Evolutionary conservation across 1,284 basidiomycete species (phyloP).

Genomic region (Waitea zeae): DNA sequence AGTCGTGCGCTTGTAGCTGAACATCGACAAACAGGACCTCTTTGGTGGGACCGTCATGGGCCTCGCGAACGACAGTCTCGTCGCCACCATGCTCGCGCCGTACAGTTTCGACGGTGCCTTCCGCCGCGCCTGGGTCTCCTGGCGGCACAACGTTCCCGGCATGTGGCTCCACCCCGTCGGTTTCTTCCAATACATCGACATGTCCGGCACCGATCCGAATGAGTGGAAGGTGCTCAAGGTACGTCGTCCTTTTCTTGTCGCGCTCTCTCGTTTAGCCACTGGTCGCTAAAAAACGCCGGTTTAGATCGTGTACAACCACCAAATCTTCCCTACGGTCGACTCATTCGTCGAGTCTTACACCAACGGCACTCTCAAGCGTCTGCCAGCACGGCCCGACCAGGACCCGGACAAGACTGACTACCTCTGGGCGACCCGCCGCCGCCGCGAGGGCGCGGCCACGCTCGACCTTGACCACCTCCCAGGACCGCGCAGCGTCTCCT

Average conservation of each 20-base stretch:
- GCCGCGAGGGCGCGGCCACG: constrained; percentile 14
- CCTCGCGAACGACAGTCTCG: constrained; percentile 25
- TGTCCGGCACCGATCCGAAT: constrained; percentile 26
- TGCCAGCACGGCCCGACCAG: constrained; percentile 16
- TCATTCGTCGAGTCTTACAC: constrained; percentile 34
- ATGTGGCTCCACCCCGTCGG: constrained; percentile 34
- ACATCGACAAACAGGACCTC: constrained; percentile 18
- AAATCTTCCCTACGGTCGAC: constrained; percentile 27
- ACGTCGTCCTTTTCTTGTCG: constrained; percentile 1
- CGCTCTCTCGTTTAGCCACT: constrained; percentile 1
- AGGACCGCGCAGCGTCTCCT: constrained; percentile 39
- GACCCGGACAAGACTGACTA: constrained; percentile 11
- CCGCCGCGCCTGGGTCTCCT: constrained; percentile 33
- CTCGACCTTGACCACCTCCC: constrained; percentile 44
- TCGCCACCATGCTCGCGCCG: constrained; percentile 25
- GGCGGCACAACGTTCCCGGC: constrained; percentile 29
- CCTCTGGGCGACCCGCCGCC: constrained; percentile 31
- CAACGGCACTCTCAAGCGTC: constrained; percentile 31
- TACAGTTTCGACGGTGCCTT: constrained; percentile 43
- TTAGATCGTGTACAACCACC: constrained; percentile 40
- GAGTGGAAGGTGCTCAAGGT: constrained; percentile 35
- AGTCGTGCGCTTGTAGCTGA: not conserved
- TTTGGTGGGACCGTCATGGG: constrained; percentile 21
- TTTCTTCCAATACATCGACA: constrained; percentile 39
- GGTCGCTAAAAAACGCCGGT: too few species aligned